These are phyloP conservation scores for Xylariomycetidae sp. DNA, from an alignment of 2,329 filamentous ascomycete genomes.

Conservation along the genomic window DNA sequence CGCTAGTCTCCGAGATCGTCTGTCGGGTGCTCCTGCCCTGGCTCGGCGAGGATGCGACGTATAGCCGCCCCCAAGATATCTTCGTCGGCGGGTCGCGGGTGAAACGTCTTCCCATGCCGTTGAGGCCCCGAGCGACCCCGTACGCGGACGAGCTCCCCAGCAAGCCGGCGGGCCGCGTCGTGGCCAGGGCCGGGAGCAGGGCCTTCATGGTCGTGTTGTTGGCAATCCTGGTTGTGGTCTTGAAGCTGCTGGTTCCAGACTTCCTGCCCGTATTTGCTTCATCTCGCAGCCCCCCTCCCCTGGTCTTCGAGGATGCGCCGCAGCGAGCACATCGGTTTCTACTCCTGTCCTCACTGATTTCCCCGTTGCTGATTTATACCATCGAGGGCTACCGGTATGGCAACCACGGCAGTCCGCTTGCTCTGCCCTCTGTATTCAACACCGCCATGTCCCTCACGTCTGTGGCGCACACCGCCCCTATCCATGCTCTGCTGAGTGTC, in stretches of 20 bases:
- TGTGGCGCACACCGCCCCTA: constrained; percentile 7
- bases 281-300: no score
- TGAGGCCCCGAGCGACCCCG: constrained; percentile 7
- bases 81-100: constrained; percentile 4
- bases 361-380: constrained; percentile 18
- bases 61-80: constrained; percentile 1
- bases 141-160: constrained; percentile 15
- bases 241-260: no score
- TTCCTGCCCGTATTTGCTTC: no score
- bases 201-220: no score
- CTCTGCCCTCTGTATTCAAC: constrained; percentile 10
- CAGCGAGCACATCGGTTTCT: constrained; percentile 6
- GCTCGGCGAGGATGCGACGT: constrained; percentile 1
- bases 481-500: constrained; percentile 9
- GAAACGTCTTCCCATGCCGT: constrained; percentile 7
- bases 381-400: constrained; percentile 19
- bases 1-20: constrained; percentile 4
- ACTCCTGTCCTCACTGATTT: constrained; percentile 14
- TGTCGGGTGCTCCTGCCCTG: neutral
- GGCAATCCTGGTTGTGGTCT: no score
- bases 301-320: no score
- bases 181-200: neutral
- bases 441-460: constrained; percentile 8
- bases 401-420: constrained; percentile 9
- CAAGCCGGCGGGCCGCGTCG: constrained; percentile 1